Evolutionary conservation across 331 rosid genomes (phyloP), one percentile per base, ranked within the genome.

Genomic region (Malus hybrid): DNA sequence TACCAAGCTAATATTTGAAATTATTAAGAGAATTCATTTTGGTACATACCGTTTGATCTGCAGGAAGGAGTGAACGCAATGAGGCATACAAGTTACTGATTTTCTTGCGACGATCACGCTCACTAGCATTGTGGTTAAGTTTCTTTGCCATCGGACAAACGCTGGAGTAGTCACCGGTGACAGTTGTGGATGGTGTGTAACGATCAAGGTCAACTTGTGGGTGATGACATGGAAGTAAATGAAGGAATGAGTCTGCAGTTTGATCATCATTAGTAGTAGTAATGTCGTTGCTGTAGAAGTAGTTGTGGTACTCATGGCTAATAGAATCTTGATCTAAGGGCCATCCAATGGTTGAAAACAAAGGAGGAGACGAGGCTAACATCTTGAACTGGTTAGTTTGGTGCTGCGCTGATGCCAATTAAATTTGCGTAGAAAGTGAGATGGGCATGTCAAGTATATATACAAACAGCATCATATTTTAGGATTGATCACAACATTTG

Each of bases 41-140:
- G 0, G 1, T 12, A 10, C 24, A 7, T 70, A 83, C 83, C 83
- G 9, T 54, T 65, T 79, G 83, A 66, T 79, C 81, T 3, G 78
- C 54, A 1, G 86, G 86, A 14, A 83, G 71, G 7, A 83, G 67
- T 1, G 86, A 75, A 3, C 83, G 86, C 5, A 83, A 72, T 10
- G 86, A 75, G 5, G 79, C 71, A 52, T 83, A 83, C 69, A 83
- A 28, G 73, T 10, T 5, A 22, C 75, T 83, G 76, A 83, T 46
- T 39, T 71, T 83, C 67, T 67, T 70, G 13, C 86, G 80, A 7
- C 86, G 83, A 63, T 79, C 83, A 14, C 81, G 86, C 44, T 83
- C 86, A n/a, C 86, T 83, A 20, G 83, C 86, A 59, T 79, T 83
- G 72, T 83, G 86, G 70, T 67, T 75, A 6, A 75, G 83, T 68